Evolutionary conservation across 208 protist genomes (phyloP), one percentile per base, ranked within the genome.

Genomic region (Wallacemonas rigidus): DNA sequence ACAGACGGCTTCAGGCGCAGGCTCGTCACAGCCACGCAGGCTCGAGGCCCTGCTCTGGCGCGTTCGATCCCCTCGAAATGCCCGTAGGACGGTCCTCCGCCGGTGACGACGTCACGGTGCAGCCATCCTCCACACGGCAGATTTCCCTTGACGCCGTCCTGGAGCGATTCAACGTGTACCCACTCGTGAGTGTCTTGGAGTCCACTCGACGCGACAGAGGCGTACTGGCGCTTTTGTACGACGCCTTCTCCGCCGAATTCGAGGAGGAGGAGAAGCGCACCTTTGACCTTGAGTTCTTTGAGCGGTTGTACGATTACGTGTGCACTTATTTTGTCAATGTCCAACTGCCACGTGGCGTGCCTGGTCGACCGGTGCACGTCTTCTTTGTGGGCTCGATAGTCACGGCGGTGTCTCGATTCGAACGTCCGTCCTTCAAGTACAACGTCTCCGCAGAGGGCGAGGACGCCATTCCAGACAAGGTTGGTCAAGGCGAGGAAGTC

Each of bases 241-340:
- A 89, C 36, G 74, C 67, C 1, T 69, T 94, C 8, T 84, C 81
- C 8, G 74, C 38, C 1, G 76, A 83, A 35, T 86, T 92, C 55
- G 80, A 79, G 53, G 74, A 77, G 15, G 85, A 92, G 38, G 81
- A 88, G 53, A 81, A 80, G 36, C 60, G 80, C 12, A 60, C 80
- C 26, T 94, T 89, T 51, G 78, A 76, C 54, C 67, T 71, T 45
- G 73, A 82, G 14, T 73, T 93, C 2, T 79, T 93, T 12, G 65
- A 77, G 38, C 72, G 71, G 40, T 57, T 93, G 15, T 93, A 87
- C 68, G 75, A 76, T 44, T 93, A 93, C 67, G 78, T 90, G 11
- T 71, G 69, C 4, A 73, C 75, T 7, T 93, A 89, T 68, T 84
- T 85, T 39, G 76, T 79, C 15, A 61, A 73, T 15, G 72, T 87